Evolutionary conservation across 495 filamentous ascomycete species (phyloP), one percentile per base, ranked within the genome.

Genomic region (Massariosphaeria phaeospora): DNA sequence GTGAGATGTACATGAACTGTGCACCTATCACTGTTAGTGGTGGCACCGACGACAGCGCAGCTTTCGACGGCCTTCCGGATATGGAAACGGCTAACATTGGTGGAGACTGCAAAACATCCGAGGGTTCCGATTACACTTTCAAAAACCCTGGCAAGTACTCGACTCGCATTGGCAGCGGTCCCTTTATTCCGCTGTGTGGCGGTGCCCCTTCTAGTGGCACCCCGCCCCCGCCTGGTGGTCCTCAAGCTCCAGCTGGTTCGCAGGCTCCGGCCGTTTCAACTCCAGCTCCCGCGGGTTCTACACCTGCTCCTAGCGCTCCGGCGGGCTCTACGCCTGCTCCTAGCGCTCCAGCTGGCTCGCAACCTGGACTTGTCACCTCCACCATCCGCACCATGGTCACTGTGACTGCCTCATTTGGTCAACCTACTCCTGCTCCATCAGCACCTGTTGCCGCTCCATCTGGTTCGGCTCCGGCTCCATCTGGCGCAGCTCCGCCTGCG

Each of bases 1-100:
- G 73, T 11, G 79, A 82, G 60, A 79, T 84, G 72, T 84, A 81
- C 65, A 79, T 80, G 75, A 79, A 78, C 64, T 83, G 79, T 51
- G 77, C 78, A 0, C 69, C 75, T 5, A 68, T 79, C 43, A 74
- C 69, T 17, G 74, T 84, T 55, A 74, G 67, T 15, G 71, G 73
- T 21, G 72, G 78, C 27, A 38, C 58, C 3, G 57, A 55, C 13
- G 59, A 67, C 18, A 42, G 38, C 1, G 48, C 53, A 6, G 64
- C 65, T 21, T 67, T 69, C 52, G 48, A 71, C 59, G 26, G 27
- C 2, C 71, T 77, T 34, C 84, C 84, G 0, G 66, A 73, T 6
- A 69, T 85, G 48, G 85, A 83, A 64, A 62, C 75, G 3, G 81
- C 82, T 48, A 85, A 86, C 46, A 68, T 84, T 26, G 34, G 1